Evolutionary conservation across 768 basidiomycete genomes (phyloP).

Genomic region (Tubosaeta brunneosetosa): DNA sequence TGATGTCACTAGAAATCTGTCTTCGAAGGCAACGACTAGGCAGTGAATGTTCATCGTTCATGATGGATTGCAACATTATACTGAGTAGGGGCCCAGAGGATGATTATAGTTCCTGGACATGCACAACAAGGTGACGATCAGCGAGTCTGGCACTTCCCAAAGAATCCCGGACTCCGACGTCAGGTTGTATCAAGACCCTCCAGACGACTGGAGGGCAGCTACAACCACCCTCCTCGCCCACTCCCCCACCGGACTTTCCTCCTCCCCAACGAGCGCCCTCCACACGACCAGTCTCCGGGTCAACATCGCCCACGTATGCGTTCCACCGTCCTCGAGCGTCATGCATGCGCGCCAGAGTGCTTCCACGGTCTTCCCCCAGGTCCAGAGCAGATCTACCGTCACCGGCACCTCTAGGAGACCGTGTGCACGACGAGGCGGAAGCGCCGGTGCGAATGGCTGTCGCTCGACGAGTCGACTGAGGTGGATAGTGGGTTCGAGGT

Average conservation of each 20-base stretch:
- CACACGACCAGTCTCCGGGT: constrained; percentile 54
- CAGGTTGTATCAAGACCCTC: too few relatives aligned
- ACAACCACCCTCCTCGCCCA: constrained; percentile 44
- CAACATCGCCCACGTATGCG: constrained; percentile 47
- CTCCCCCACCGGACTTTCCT: constrained; percentile 39
- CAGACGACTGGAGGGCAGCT: background rate
- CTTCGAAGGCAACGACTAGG: too few relatives aligned
- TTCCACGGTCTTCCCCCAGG: constrained; percentile 53
- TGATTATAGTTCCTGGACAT: too few relatives aligned
- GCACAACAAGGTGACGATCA: too few relatives aligned
- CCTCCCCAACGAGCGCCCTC: constrained; percentile 43
- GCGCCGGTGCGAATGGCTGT: constrained; percentile 5
- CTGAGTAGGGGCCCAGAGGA: too few relatives aligned
- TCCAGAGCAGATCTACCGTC: constrained; percentile 26
- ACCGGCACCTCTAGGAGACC: constrained; percentile 34
- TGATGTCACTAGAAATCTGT: too few relatives aligned
- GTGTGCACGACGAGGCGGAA: constrained; percentile 33
- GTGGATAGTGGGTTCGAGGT: constrained; percentile 23
- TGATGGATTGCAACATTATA: too few relatives aligned
- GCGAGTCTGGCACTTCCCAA: too few relatives aligned
- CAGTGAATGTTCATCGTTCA: too few relatives aligned
- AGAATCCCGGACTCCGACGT: too few relatives aligned
- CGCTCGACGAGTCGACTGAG: background rate
- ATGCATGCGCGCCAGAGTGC: constrained; percentile 34
- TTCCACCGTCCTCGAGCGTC: constrained; percentile 11